Evolutionary conservation across 768 basidiomycete species (phyloP).

Genomic region (Tremella mesenterica): DNA sequence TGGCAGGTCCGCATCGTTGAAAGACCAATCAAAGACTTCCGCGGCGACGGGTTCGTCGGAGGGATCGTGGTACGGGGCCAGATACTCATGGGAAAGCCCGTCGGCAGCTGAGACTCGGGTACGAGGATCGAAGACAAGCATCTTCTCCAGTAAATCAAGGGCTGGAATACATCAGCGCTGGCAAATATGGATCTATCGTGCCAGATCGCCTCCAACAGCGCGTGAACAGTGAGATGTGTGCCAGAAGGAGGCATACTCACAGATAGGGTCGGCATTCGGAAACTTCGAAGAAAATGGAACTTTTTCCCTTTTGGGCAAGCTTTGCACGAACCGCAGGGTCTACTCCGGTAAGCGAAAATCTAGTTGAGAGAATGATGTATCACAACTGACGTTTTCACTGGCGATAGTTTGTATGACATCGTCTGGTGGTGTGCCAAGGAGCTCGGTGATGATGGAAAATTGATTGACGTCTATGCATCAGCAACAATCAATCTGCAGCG

Average conservation of each 20-base stretch:
- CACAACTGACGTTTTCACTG: conserved; percentile 84
- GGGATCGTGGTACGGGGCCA: conserved; percentile 95
- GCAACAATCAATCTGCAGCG: background rate
- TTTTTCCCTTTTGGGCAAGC: conserved; percentile 88
- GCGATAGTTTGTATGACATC: conserved; percentile 99
- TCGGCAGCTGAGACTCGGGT: conserved; percentile 91
- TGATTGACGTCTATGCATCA: conserved; percentile 80
- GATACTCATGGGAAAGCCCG: conserved; percentile 85
- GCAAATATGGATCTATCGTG: background rate
- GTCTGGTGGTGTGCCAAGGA: conserved; percentile 96
- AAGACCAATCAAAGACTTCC: conserved; percentile 97
- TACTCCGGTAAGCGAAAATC: conserved; percentile 39
- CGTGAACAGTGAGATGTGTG: background rate
- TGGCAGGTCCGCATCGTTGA: conserved; percentile 97
- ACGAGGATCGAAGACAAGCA: conserved; percentile 97
- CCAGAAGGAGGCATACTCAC: conserved; percentile 51
- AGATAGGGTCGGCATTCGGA: conserved; percentile 73
- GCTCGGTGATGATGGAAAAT: conserved; percentile 98
- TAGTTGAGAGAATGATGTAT: background rate
- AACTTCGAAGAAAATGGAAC: conserved; percentile 93
- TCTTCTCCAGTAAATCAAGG: conserved; percentile 90
- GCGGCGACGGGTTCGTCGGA: conserved; percentile 90
- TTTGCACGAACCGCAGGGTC: conserved; percentile 98
- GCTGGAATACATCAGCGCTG: conserved; percentile 51
- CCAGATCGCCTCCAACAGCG: background rate